These are phyloP conservation scores for Penicillium diatomitis DNA, from an alignment of 495 filamentous ascomycete species.

Conservation along the genomic window DNA sequence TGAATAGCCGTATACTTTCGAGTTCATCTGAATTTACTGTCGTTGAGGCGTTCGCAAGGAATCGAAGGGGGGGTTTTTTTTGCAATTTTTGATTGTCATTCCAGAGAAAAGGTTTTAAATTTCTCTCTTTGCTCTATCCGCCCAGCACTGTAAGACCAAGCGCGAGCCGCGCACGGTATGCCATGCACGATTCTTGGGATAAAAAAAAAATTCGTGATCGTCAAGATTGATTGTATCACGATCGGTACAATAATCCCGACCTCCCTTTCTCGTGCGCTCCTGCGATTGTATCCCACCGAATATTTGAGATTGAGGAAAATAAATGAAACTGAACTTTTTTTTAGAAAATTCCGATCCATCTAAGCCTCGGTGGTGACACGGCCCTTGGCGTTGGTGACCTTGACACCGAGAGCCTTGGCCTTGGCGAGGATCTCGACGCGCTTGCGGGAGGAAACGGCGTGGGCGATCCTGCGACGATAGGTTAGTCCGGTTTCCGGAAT, in stretches of 20 bases:
- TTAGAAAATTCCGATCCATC: constrained; percentile 27
- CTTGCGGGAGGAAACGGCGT: constrained; percentile 97
- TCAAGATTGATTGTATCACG: constrained; percentile 23
- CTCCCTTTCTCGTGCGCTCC: constrained; percentile 12
- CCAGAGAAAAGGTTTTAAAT: constrained; percentile 13
- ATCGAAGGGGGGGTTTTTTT: constrained; percentile 11
- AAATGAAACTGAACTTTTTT: constrained; percentile 26
- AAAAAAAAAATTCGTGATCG: constrained; percentile 21
- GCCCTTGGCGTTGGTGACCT: constrained; percentile 98
- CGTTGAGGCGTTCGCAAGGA: too few species aligned
- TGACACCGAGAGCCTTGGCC: constrained; percentile 94
- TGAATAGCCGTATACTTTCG: too few species aligned
- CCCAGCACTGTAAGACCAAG: constrained; percentile 19
- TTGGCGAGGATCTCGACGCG: constrained; percentile 90
- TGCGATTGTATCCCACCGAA: constrained; percentile 12
- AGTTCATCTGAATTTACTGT: too few species aligned
- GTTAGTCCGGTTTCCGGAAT: constrained; percentile 1
- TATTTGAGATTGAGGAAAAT: background rate
- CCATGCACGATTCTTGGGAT: constrained; percentile 24
- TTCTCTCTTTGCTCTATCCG: constrained; percentile 18
- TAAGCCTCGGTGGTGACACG: constrained; percentile 96
- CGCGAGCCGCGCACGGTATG: constrained; percentile 21
- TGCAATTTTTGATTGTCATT: constrained; percentile 30
- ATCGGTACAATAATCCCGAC: constrained; percentile 24
- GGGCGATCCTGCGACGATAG: constrained; percentile 64